Evolutionary conservation across 306 rosid species (phyloP).

Genomic region (Cicer chorassanicum): DNA sequence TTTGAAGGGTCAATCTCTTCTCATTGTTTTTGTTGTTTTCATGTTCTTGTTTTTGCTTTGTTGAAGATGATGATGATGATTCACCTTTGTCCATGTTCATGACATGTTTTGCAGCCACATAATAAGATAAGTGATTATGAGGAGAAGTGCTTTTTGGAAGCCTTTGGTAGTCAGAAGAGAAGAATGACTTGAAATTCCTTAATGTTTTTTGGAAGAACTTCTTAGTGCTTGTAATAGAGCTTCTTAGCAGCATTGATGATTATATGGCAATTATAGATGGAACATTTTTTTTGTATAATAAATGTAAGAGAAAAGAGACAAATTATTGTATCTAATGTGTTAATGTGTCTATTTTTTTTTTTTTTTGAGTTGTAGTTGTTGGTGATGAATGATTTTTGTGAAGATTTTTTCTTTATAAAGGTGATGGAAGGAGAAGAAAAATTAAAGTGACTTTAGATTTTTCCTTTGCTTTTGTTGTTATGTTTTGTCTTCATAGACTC

Average conservation of each 20-base stretch:
- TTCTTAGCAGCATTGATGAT: slow-evolving; percentile 67
- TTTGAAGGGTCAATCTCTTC: slow-evolving; percentile 37
- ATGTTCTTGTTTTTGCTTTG: no score
- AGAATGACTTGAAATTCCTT: slow-evolving; percentile 69
- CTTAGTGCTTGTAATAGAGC: slow-evolving; percentile 72
- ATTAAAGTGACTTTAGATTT: slow-evolving; percentile 51
- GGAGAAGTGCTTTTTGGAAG: slow-evolving; percentile 73
- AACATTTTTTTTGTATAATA: neutral
- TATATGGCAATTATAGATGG: neutral
- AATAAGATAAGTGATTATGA: slow-evolving; percentile 43
- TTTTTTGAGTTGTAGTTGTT: slow-evolving; percentile 46
- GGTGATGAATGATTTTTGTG: slow-evolving; percentile 36
- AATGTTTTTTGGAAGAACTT: slow-evolving; percentile 76
- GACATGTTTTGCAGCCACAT: slow-evolving; percentile 23
- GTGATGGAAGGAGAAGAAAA: slow-evolving; percentile 55
- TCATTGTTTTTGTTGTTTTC: slow-evolving; percentile 22
- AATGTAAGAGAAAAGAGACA: slow-evolving; percentile 22
- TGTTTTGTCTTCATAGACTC: slow-evolving; percentile 57
- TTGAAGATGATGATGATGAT: no score
- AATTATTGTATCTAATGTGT: slow-evolving; percentile 31
- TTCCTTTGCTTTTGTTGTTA: slow-evolving; percentile 42
- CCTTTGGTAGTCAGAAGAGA: slow-evolving; percentile 67
- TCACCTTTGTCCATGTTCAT: slow-evolving; percentile 3
- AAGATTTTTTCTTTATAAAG: slow-evolving; percentile 64
- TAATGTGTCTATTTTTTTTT: slow-evolving; percentile 8